Evolutionary conservation across 2,329 filamentous ascomycete species (phyloP).

Genomic region (Aspergillus aculeatinus): DNA sequence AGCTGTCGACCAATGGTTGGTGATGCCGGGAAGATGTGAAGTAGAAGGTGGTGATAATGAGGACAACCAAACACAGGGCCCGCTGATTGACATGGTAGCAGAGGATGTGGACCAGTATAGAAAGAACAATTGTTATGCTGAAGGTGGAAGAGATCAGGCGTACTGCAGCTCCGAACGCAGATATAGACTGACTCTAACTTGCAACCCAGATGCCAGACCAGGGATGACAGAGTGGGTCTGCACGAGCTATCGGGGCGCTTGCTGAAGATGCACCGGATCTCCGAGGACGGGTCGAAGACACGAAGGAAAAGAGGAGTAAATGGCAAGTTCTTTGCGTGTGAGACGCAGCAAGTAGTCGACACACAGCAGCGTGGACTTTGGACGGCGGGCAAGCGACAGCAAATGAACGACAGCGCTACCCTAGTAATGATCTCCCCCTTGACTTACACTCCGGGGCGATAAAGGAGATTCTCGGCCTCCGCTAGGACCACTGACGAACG

Average conservation of each 20-base stretch:
- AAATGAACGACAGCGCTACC: conserved; percentile 10
- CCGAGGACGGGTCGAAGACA: conserved; percentile 19
- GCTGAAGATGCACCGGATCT: conserved; percentile 27
- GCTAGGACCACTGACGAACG: conserved; percentile 17
- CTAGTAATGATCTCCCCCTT: conserved; percentile 9
- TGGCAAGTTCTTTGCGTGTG: conserved; percentile 15
- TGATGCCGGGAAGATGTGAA: conserved; percentile 32
- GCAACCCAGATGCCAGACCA: conserved; percentile 14
- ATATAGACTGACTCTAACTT: conserved; percentile 1
- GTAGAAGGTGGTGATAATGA: conserved; percentile 32
- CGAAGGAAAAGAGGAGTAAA: conserved; percentile 15
- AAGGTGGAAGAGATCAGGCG: not conserved
- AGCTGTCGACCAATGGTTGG: conserved; percentile 28
- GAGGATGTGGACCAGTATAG: conserved; percentile 8
- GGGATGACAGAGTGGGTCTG: conserved; percentile 30
- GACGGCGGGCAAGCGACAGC: conserved; percentile 8
- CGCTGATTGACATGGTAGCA: conserved; percentile 38
- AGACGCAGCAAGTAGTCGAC: conserved; percentile 3
- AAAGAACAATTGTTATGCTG: not conserved
- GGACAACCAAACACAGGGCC: conserved; percentile 38
- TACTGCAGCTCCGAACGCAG: conserved; percentile 2
- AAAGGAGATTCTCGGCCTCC: conserved; percentile 19
- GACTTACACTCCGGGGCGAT: conserved; percentile 11
- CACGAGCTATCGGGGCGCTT: conserved; percentile 29
- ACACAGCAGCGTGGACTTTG: not conserved